Evolutionary conservation across 768 basidiomycete species (phyloP), one percentile per base, ranked within the genome.

Genomic region (Russula sp.): DNA sequence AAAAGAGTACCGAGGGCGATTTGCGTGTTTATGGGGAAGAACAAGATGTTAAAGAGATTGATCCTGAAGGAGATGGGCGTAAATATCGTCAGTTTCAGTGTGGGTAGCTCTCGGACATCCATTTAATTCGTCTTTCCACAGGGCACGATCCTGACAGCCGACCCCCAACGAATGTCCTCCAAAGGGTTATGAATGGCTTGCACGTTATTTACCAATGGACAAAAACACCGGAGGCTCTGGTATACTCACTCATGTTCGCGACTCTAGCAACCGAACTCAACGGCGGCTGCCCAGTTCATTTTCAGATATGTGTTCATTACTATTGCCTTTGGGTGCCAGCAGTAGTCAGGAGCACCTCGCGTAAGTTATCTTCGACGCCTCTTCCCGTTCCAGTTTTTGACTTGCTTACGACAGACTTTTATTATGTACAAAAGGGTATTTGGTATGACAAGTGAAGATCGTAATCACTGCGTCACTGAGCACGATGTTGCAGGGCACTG

Each of bases 311-410:
- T 76, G 0, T 38, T 83, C 8, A 67, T 84, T 13, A 79, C 80
- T 0, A 70, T 86, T 44, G 79, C 77, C 71, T 85, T 2, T 85
- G 82, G 83, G 71, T 84, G 0, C 83, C 83, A 0, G 70, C 76
- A 3, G 80, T 84, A 0, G 71, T 79, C 58, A 70, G 63, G 22
- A 69, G 55, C 1, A 78, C 77, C 44, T 82, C 83, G 6, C 73
- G 79, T 80, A 65, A 69, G 79, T 78, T 26, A 14, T 20, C 3
- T 8, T 34, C 52, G 7, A 26, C 22, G 11, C n/a, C n/a, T 13
- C 28, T 57, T 54, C 44, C 14, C 16, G 11, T 64, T 42, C 54
- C 5, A 11, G 48, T 53, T 28, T 52, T 30, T 69, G 28, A 67
- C 59, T 9, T 24, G 46, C 26, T 5, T 54, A 38, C 28, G 50